Evolutionary conservation across 1,284 basidiomycete genomes (phyloP), one percentile per base, ranked within the genome.

Genomic region (Lignosus rhinocerotis): DNA sequence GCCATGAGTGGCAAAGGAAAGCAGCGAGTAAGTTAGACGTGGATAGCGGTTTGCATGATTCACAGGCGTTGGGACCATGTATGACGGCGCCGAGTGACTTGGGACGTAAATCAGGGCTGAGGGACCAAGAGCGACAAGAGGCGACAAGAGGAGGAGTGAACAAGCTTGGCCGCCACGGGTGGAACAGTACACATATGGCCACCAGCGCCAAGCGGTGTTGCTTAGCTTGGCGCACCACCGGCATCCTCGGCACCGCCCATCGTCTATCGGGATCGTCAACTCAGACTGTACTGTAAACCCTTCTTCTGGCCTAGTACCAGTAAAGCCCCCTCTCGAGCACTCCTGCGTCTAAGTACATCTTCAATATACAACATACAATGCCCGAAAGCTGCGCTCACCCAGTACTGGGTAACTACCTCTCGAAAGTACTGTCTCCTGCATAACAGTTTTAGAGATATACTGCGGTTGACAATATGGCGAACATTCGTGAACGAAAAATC

Each of bases 1-100:
- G 21, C 58, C 55, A 51, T 64, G 63, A 25, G 63, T 62, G 51
- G 63, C 63, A 56, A 64, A 51, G 2, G 63, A 56, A 52, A 62
- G 25, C 25, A 64, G 36, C 16, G 63, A 62, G 58, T 64, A 64
- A 30, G 63, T 60, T 39, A 64, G 39, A 45, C 63, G 60, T 25
- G 63, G 63, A 53, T 62, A 62, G 45, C 58, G 60, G 38, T 55
- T 58, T 16, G 55, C 58, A 60, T 64, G 51, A 32, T 53, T 56
- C n/a, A 60, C 25, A 33, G 41, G 58, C 31, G 63, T 60, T 41
- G 63, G 63, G 53, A 59, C 63, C 63, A 64, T 64, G 45, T 48
- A 64, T 45, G 36, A 38, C 36, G 33, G 44, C 43, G 43, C n/a
- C 16, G 21, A 55, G 46, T 25, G 36, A 25, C 33, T 46, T 55